phyloP scores from a whole-genome alignment of 2,329 filamentous ascomycete species.

The Colletotrichum chrysophilum region DNA sequence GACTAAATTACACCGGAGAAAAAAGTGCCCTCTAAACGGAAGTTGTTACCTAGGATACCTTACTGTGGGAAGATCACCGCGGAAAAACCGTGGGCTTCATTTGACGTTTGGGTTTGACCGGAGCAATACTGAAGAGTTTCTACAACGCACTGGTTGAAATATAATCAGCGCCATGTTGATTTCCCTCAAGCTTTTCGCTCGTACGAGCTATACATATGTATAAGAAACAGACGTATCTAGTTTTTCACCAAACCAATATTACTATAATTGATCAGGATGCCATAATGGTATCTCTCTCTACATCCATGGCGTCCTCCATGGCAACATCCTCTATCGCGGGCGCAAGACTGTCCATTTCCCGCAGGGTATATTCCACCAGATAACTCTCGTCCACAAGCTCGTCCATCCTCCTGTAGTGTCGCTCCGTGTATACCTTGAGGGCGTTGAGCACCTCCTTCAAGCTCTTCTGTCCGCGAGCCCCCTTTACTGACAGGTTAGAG shows the following conservation, averaged over 20 bases:
- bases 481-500: slow-evolving; percentile 69
- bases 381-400: slow-evolving; percentile 95
- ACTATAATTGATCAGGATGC: background rate
- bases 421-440: slow-evolving; percentile 88
- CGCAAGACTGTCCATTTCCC: slow-evolving; percentile 84
- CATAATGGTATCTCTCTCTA: slow-evolving; percentile 48
- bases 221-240: no score
- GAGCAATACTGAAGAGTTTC: no score
- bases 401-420: slow-evolving; percentile 89
- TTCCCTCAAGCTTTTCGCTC: no score
- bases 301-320: slow-evolving; percentile 42
- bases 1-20: no score
- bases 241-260: background rate
- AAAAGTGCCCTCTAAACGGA: no score
- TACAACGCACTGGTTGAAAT: no score
- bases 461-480: slow-evolving; percentile 64
- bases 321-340: slow-evolving; percentile 41
- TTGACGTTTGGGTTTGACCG: no score
- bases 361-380: slow-evolving; percentile 88
- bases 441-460: slow-evolving; percentile 86
- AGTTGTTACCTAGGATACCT: no score
- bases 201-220: no score
- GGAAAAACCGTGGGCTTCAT: no score
- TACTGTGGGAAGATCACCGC: no score
- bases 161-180: no score